Evolutionary conservation across 2,329 filamentous ascomycete species (phyloP).

Genomic region (Penicillium sumatraense): DNA sequence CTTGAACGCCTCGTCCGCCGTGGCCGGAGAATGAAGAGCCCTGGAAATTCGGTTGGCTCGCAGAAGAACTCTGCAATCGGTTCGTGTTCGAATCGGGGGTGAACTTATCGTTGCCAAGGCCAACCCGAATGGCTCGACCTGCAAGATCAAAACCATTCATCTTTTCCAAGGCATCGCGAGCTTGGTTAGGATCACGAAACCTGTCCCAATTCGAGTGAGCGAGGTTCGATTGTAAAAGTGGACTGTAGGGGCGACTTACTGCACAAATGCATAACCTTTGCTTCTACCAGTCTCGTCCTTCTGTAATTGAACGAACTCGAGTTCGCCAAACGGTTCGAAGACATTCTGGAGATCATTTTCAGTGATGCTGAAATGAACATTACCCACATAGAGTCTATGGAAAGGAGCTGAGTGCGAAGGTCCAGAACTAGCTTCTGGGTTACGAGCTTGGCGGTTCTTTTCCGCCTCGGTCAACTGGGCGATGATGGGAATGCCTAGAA

Average conservation of each 20-base stretch:
- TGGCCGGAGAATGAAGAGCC: slow-evolving; percentile 90
- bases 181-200: slow-evolving; percentile 86
- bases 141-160: slow-evolving; percentile 99
- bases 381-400: slow-evolving; percentile 97
- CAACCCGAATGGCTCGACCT: slow-evolving; percentile 95
- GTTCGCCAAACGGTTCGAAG: slow-evolving; percentile 95
- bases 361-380: slow-evolving; percentile 99
- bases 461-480: slow-evolving; percentile 98
- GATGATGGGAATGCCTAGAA: slow-evolving; percentile 98
- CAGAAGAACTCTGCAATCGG: slow-evolving; percentile 81
- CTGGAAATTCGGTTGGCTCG: slow-evolving; percentile 71
- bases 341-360: slow-evolving; percentile 94
- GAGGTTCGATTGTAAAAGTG: background rate
- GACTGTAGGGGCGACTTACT: slow-evolving; percentile 65
- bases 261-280: slow-evolving; percentile 96
- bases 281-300: slow-evolving; percentile 91
- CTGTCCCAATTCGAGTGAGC: slow-evolving; percentile 58
- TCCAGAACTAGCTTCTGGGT: slow-evolving; percentile 67
- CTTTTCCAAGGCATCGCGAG: slow-evolving; percentile 93
- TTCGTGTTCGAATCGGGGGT: slow-evolving; percentile 95
- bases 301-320: slow-evolving; percentile 96
- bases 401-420: slow-evolving; percentile 88
- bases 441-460: slow-evolving; percentile 96
- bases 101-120: slow-evolving; percentile 99
- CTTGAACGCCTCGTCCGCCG: slow-evolving; percentile 82